Evolutionary conservation across 148 eudicot genomes (phyloP), one percentile per base, ranked within the genome.

Genomic region (Chenopodium quinoa): DNA sequence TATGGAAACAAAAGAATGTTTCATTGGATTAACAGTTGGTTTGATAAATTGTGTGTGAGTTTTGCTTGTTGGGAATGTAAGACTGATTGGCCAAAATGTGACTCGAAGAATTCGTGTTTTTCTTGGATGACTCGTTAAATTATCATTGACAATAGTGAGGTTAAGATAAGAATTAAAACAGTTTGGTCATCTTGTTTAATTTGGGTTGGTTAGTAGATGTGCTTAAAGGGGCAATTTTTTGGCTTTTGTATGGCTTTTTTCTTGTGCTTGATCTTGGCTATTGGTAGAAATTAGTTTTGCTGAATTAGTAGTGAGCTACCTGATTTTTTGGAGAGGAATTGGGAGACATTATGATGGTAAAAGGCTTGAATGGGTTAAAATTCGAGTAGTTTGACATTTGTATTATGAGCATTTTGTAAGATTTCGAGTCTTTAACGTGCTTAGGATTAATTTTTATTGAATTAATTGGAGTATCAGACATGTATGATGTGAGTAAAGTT

Each of bases 1-100:
- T 79, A n/a, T 32, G 71, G 76, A 52, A n/a, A 52, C 56, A 48
- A 25, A 79, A 71, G 67, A 54, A 32, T 37, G 13, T 19, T 71
- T 16, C 4, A 34, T 34, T 48, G 60, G 7, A 23, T 20, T 19
- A 2, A 32, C 32, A 32, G 37, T 34, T 34, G 37, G 37, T 48
- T 68, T 48, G 23, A 6, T 67, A 20, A 46, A 17, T 47, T 12
- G 27, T 37, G 73, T 44, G 75, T 47, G 25, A 23, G 54, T 73
- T 46, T 47, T 73, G 58, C 27, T 46, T 40, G 58, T 46, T n/a
- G 56, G 14, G 75, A 22, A 16, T 44, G 37, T 34, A 34, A 32
- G 37, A 34, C 37, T 34, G 37, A 34, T 64, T 9, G 4, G 23
- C 27, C 10, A 23, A 23, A 40, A 72, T 19, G 25, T 22, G 54